These are phyloP conservation scores for Penicillium fuscoglaucum DNA, from an alignment of 2,329 filamentous ascomycete genomes.

Conservation along the genomic window DNA sequence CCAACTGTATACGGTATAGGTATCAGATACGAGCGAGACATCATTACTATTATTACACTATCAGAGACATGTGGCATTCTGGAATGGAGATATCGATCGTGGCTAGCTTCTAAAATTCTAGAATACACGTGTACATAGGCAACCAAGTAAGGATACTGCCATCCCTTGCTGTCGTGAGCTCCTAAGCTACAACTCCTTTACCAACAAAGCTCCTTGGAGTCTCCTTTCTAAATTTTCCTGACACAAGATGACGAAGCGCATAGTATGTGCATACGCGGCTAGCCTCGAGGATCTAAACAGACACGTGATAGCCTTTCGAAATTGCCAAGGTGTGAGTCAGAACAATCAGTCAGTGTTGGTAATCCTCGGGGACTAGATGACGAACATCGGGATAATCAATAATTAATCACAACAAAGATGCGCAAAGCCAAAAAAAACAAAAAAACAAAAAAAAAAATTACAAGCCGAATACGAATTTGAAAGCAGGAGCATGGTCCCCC, in stretches of 20 bases:
- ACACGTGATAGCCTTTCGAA: not conserved
- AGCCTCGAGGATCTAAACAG: not conserved
- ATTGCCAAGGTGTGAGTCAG: constrained; percentile 1
- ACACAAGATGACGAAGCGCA: constrained; percentile 1
- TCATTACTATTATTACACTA: not conserved
- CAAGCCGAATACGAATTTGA: not conserved
- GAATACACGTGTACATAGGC: not conserved
- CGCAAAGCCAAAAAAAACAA: not conserved
- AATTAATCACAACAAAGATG: not conserved
- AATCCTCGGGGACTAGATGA: not conserved
- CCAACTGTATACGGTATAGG: not conserved
- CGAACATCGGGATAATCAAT: not conserved
- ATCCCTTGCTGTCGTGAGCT: not conserved
- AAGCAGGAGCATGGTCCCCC: constrained; percentile 3
- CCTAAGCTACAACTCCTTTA: not conserved
- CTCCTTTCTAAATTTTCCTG: not conserved
- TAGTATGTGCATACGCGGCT: not conserved
- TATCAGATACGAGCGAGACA: not conserved
- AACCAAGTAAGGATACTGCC: not conserved
- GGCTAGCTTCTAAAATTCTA: not conserved
- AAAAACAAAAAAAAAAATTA: not conserved
- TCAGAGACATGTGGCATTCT: constrained; percentile 1
- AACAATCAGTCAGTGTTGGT: not conserved
- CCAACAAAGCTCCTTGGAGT: not conserved
- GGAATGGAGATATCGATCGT: not conserved